Evolutionary conservation across 2,329 filamentous ascomycete genomes (phyloP), one percentile per base, ranked within the genome.

Genomic region (Apiospora kogelbergensis): DNA sequence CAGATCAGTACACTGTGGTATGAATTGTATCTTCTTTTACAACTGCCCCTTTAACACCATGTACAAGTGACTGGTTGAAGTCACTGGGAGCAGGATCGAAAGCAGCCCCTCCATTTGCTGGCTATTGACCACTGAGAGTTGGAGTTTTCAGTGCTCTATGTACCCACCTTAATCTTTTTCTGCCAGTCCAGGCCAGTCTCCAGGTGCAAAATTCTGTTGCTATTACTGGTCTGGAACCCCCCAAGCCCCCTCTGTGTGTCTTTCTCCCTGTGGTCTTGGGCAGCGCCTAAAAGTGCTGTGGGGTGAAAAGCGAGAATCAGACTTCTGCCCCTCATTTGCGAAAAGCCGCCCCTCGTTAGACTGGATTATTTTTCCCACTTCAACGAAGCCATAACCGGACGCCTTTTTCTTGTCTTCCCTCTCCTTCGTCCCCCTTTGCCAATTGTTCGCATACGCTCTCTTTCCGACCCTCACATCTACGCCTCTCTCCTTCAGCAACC

Each of bases 341-440:
- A 44, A 65, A 41, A 44, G 63, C 63, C 63, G 22, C 63, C 41
- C 63, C 63, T 65, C 63, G 40, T 26, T 44, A 42, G 37, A 42
- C 63, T 42, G 63, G 40, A 30, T 65, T 30, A 42, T 66, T 48
- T 66, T 66, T 53, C 65, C 42, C 65, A 37, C 65, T 48, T 46
- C 24, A 40, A 66, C 44, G 65, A 66, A 66, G 65, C 65, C 65
- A 66, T 66, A 44, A 24, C 65, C 65, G 30, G 7, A 37, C 44
- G 41, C 40, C 24, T 45, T 65, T 66, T 48, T 40, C 15, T 53
- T 7, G 30, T 53, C 7, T 46, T 48, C 41, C 45, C 42, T 66
- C 65, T 22, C 65, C 30, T 46, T 40, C 15, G 63, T 66, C 65
- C 22, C 65, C 22, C 33, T 66, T 46, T 53, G 30, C 44, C 24